These are phyloP conservation scores for Cercospora zeina DNA, from an alignment of 2,329 filamentous ascomycete species.

Conservation along the genomic window DNA sequence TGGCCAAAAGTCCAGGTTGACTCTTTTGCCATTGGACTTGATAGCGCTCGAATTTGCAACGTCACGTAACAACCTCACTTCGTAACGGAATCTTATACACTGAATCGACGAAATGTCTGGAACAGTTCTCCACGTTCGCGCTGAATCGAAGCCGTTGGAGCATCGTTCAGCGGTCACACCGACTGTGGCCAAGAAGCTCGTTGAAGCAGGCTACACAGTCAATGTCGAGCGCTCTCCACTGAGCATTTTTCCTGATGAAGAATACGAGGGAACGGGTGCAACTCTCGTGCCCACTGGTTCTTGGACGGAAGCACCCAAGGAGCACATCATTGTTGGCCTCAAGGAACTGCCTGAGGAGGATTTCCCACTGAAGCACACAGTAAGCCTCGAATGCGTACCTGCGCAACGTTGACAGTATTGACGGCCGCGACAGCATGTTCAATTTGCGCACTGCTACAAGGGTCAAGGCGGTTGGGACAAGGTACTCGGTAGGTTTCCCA, in stretches of 20 bases:
- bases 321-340: conserved; percentile 43
- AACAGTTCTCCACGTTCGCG: conserved; percentile 38
- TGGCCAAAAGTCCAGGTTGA: conserved; percentile 9
- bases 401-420: background rate
- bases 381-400: conserved; percentile 13
- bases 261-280: conserved; percentile 46
- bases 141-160: conserved; percentile 44
- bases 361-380: conserved; percentile 67
- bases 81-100: background rate
- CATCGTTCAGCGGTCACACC: conserved; percentile 44
- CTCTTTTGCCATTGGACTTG: background rate
- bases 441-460: conserved; percentile 46
- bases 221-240: conserved; percentile 45
- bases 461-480: conserved; percentile 73
- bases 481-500: conserved; percentile 75
- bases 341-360: conserved; percentile 57
- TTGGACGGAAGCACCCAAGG: conserved; percentile 46
- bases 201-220: conserved; percentile 45
- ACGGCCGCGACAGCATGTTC: conserved; percentile 37
- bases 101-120: conserved; percentile 30
- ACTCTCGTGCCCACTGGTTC: conserved; percentile 45
- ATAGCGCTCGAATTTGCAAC: background rate
- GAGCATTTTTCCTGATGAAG: conserved; percentile 44
- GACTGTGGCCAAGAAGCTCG: conserved; percentile 44
- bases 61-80: background rate